A percentile compares a stretch with the other conserved stretches of the same genome.
phyloP scores from a whole-genome alignment of 306 rosid species.

The Crotalaria pallida region DNA sequence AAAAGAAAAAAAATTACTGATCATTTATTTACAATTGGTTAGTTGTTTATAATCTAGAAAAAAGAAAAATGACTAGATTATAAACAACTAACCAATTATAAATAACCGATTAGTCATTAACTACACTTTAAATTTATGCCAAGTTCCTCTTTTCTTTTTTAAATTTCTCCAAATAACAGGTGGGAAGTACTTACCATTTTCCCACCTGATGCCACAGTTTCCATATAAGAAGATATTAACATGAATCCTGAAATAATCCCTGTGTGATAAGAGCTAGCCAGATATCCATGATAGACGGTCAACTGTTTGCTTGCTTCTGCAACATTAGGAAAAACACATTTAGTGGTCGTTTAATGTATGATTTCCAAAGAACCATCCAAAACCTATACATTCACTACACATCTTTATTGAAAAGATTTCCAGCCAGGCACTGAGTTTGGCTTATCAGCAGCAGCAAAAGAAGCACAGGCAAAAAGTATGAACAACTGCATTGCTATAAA shows the following conservation, averaged over 20 bases:
- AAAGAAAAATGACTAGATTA: not conserved
- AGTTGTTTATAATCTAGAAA: too few species aligned
- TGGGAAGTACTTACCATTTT: slow-evolving; percentile 50
- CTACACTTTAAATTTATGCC: not conserved
- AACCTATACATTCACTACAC: not conserved
- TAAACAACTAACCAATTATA: not conserved
- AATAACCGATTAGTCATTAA: not conserved
- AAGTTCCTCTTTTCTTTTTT: not conserved
- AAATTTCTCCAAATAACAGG: slow-evolving; percentile 7
- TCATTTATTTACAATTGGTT: too few species aligned
- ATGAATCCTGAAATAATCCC: slow-evolving; percentile 87
- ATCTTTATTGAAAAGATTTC: not conserved
- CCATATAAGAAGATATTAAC: slow-evolving; percentile 72
- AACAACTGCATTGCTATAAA: not conserved
- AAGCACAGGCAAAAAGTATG: not conserved
- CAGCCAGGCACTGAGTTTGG: not conserved
- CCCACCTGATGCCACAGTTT: slow-evolving; percentile 51
- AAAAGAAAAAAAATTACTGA: too few species aligned
- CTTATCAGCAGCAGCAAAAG: not conserved
- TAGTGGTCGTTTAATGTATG: not conserved
- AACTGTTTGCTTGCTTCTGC: slow-evolving; percentile 51
- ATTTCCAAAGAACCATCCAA: not conserved
- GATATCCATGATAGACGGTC: slow-evolving; percentile 71
- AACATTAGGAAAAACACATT: slow-evolving; percentile 13
- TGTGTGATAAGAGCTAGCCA: slow-evolving; percentile 88